These are phyloP conservation scores for Talaromyces sp. DNA, from an alignment of 2,329 filamentous ascomycete genomes.

Conservation along the genomic window DNA sequence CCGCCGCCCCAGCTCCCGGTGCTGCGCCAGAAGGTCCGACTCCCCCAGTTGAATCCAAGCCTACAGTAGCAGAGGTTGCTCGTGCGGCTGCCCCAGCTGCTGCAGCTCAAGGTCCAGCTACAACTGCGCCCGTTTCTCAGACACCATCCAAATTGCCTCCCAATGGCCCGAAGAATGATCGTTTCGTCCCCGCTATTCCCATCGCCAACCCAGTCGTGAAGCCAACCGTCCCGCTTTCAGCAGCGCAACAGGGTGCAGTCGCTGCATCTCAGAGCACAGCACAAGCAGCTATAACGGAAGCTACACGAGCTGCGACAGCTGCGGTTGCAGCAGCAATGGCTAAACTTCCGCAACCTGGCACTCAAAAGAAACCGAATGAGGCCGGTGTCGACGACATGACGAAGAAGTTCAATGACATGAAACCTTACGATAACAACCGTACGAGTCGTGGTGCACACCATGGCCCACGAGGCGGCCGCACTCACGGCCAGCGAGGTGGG, in stretches of 20 bases:
- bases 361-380: slow-evolving; percentile 31
- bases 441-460: slow-evolving; percentile 36
- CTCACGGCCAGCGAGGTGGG: slow-evolving; percentile 43
- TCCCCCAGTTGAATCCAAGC: slow-evolving; percentile 37
- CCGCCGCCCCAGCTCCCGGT: slow-evolving; percentile 30
- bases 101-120: slow-evolving; percentile 17
- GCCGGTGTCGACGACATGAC: slow-evolving; percentile 39
- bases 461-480: slow-evolving; percentile 36
- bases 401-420: slow-evolving; percentile 44
- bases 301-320: slow-evolving; percentile 45
- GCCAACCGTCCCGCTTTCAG: slow-evolving; percentile 26
- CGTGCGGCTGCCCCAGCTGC: slow-evolving; percentile 22
- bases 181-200: slow-evolving; percentile 44
- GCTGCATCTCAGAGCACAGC: slow-evolving; percentile 27
- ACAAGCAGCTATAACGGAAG: slow-evolving; percentile 41
- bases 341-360: slow-evolving; percentile 41
- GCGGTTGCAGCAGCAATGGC: slow-evolving; percentile 50
- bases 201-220: slow-evolving; percentile 34
- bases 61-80: slow-evolving; percentile 33
- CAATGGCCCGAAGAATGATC: slow-evolving; percentile 36
- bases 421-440: slow-evolving; percentile 37
- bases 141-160: slow-evolving; percentile 22
- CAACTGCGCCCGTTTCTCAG: slow-evolving; percentile 20
- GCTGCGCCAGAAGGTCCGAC: slow-evolving; percentile 29
- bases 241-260: slow-evolving; percentile 24